These are phyloP conservation scores for Pilatotrama ljubarskyi DNA, from an alignment of 768 basidiomycete genomes.

Conservation along the genomic window DNA sequence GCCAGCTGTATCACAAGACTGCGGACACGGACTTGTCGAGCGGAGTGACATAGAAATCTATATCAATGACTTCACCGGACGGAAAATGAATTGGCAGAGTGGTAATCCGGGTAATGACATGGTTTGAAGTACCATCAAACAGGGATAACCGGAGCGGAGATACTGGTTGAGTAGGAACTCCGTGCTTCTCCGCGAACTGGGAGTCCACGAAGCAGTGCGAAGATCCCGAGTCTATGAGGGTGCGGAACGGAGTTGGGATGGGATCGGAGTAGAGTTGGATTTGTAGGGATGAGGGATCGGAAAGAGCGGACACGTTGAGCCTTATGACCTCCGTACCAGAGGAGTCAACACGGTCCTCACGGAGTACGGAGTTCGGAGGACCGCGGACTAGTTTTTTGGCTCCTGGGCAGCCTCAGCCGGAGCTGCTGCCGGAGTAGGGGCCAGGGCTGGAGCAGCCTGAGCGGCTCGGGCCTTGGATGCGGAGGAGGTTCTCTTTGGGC, in stretches of 20 bases:
- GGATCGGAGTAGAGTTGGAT: too few relatives aligned
- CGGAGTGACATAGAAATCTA: slow-evolving; percentile 4
- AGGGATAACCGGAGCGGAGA: background rate
- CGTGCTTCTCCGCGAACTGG: background rate
- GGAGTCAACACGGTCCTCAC: slow-evolving; percentile 1
- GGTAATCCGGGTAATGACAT: background rate
- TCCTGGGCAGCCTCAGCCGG: too few relatives aligned
- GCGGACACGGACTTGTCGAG: slow-evolving; percentile 7
- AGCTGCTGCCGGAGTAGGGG: too few relatives aligned
- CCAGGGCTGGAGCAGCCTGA: too few relatives aligned
- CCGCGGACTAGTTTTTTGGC: too few relatives aligned
- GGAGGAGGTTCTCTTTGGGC: too few relatives aligned
- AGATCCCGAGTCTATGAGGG: background rate
- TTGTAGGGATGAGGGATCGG: too few relatives aligned
- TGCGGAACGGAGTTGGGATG: background rate
- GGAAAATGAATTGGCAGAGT: slow-evolving; percentile 1
- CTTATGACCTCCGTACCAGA: background rate
- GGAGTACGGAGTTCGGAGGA: too few relatives aligned
- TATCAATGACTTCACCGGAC: background rate
- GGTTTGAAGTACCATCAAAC: slow-evolving; percentile 4
- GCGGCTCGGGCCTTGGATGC: too few relatives aligned
- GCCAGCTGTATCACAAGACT: slow-evolving; percentile 19
- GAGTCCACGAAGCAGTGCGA: slow-evolving; percentile 1
- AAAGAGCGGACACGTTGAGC: too few relatives aligned
- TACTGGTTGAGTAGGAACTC: background rate